Evolutionary conservation across 441 rosid species (phyloP).

Genomic region (Pelargonium australe): DNA sequence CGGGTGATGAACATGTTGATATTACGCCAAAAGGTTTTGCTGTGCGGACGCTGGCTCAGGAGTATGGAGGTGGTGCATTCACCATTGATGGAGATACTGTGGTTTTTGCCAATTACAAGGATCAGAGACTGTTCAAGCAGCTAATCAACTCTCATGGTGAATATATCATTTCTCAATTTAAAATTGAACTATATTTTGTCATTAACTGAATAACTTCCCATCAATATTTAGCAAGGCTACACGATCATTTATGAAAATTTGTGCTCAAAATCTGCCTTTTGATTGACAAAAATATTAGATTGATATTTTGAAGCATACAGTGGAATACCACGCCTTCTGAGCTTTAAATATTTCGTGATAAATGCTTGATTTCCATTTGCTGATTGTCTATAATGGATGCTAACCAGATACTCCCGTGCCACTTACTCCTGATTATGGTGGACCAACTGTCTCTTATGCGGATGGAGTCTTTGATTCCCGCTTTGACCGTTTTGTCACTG

Average conservation of each 20-base stretch:
- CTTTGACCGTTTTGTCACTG: conserved; percentile 56
- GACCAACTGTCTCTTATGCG: conserved; percentile 60
- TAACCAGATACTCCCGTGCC: conserved; percentile 51
- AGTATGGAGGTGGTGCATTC: conserved; percentile 93
- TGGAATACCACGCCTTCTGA: too few relatives aligned
- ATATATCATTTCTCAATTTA: not conserved
- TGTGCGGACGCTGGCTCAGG: conserved; percentile 75
- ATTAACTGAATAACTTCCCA: not conserved
- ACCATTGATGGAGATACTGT: conserved; percentile 43
- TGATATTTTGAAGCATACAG: too few relatives aligned
- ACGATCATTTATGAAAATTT: too few relatives aligned
- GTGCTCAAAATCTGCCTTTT: too few relatives aligned
- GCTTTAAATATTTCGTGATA: not conserved
- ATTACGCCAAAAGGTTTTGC: conserved; percentile 75
- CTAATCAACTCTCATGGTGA: conserved; percentile 37
- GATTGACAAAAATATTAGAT: too few relatives aligned
- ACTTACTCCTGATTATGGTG: conserved; percentile 72
- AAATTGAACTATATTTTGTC: not conserved
- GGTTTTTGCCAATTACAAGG: conserved; percentile 78
- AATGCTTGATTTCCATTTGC: not conserved
- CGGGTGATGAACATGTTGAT: conserved; percentile 52
- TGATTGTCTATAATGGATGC: conserved; percentile 10
- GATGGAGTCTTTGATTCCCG: conserved; percentile 77
- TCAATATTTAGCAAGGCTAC: too few relatives aligned
- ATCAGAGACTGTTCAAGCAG: conserved; percentile 80